These are phyloP conservation scores for Chenopodium suecicum DNA, from an alignment of 148 eudicot species.

Conservation along the genomic window DNA sequence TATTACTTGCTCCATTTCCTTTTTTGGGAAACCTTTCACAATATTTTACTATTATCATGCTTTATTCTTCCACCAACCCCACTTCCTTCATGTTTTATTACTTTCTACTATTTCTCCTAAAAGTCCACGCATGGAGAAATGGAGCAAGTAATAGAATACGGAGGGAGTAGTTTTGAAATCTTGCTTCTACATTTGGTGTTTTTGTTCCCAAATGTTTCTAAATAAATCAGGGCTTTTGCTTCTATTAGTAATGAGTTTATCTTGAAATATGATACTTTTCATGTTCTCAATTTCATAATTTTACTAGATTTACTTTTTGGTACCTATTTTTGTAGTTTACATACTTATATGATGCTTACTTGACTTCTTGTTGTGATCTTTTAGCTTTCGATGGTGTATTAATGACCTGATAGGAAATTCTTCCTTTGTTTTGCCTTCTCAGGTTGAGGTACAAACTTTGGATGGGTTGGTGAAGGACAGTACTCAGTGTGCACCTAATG, in stretches of 20 bases:
- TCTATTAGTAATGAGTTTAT: neutral
- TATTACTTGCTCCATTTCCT: too few species aligned
- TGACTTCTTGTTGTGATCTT: conserved; percentile 15
- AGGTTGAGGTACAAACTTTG: conserved; percentile 94
- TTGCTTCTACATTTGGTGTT: neutral
- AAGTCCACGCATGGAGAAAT: too few species aligned
- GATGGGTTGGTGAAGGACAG: conserved; percentile 98
- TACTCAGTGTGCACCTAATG: conserved; percentile 99
- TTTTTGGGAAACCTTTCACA: neutral
- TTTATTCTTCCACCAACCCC: too few species aligned
- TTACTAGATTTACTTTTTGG: too few species aligned
- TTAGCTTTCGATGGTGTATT: neutral
- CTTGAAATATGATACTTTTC: neutral
- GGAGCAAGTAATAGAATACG: too few species aligned
- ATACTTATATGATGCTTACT: neutral
- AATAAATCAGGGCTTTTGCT: neutral
- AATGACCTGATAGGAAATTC: conserved; percentile 10
- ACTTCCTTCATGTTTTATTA: too few species aligned
- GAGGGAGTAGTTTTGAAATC: neutral
- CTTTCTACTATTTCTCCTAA: too few species aligned
- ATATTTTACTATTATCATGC: too few species aligned
- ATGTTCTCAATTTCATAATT: neutral
- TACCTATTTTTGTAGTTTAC: neutral
- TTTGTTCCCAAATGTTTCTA: too few species aligned
- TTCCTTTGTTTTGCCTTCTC: conserved; percentile 19